A percentile compares a stretch with the other conserved stretches of the same genome.
Evolutionary conservation across 306 rosid species (phyloP).

Genomic region (Elaeagnus macrophylla): DNA sequence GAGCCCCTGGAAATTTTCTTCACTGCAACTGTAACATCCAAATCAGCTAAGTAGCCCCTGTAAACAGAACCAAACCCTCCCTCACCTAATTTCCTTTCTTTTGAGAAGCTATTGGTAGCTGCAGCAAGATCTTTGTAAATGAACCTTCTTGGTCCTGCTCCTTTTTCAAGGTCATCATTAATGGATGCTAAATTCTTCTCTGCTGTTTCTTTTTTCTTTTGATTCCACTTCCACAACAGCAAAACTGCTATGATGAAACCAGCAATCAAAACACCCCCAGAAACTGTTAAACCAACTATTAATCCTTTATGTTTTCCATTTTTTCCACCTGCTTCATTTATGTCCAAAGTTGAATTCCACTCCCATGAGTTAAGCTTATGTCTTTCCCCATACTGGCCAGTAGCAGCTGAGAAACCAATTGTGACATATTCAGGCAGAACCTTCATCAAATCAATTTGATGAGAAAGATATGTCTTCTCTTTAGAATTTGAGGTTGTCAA

Average conservation of each 20-base stretch:
- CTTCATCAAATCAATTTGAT: background rate
- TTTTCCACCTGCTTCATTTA: background rate
- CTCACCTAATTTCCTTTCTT: background rate
- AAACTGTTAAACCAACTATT: conserved; percentile 1
- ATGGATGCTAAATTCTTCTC: background rate
- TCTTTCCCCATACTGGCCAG: background rate
- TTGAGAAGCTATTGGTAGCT: conserved; percentile 2
- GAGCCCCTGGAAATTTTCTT: conserved; percentile 5
- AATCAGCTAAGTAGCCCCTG: background rate
- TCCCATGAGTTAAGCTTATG: conserved; percentile 3
- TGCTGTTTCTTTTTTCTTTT: background rate
- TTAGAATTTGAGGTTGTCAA: background rate
- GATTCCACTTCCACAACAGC: background rate
- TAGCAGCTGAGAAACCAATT: conserved; percentile 9
- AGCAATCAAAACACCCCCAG: background rate
- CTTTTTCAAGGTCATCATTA: conserved; percentile 3
- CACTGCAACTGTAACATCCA: background rate
- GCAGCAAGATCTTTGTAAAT: conserved; percentile 1
- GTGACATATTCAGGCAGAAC: conserved; percentile 10
- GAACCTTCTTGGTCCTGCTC: conserved; percentile 12
- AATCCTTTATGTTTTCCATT: background rate
- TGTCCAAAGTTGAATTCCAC: conserved; percentile 8
- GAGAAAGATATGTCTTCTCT: conserved; percentile 1
- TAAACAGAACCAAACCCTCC: conserved; percentile 5
- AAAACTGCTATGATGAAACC: background rate